Base-by-base conservation (phyloP, 129 eudicot species). In the Saposhnikovia divaricata region DNA sequence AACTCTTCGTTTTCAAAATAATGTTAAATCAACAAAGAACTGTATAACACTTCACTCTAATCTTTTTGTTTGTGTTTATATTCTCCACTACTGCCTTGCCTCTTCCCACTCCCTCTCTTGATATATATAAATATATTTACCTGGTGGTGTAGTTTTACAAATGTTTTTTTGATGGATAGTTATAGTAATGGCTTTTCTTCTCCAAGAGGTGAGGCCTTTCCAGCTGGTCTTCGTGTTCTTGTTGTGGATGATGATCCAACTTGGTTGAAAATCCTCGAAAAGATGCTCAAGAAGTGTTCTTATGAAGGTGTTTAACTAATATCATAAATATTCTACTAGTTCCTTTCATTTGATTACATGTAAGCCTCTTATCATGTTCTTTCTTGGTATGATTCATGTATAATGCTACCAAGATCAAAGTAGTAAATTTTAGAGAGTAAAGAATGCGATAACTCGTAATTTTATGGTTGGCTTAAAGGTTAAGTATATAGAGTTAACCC, bases 201-300 rank as follows among this genome's bases (percentile, higher is more conserved):
- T 8, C 92, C 96, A 16, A 86, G 97, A 84, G 53, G 83, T n/a
- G 99, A 96, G 47, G 82, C 85, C 51, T 96, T 96, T 81, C 99
- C 99, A 28, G 95, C 93, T 14, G 98, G 99, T 47, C 88, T 96
- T 44, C 88, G 99, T 44, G 99, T 96, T 4, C 93, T 96, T 12
- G 99, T 92, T 27, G 99, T 96, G 42, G 99, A 96, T 87, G 99
- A 96, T 84, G 99, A 96, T 85, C 97, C 95, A 2, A 90, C 99
- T 4, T 96, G 99, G 99, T 81, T 96, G 85, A 96, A 89, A 83
- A 96, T 96, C 61, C 90, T 96, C 0, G 99, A 96, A 80, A 96
- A 92, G 89, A 96, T 96, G 99, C 99, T 96, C 55, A 96, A 90
- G 87, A 96, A 92, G 88, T 96, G 99, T 80, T 80, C 90, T 48